Evolutionary conservation across 805 yeast species (phyloP).

Genomic region (Nakazawaea peltata): DNA sequence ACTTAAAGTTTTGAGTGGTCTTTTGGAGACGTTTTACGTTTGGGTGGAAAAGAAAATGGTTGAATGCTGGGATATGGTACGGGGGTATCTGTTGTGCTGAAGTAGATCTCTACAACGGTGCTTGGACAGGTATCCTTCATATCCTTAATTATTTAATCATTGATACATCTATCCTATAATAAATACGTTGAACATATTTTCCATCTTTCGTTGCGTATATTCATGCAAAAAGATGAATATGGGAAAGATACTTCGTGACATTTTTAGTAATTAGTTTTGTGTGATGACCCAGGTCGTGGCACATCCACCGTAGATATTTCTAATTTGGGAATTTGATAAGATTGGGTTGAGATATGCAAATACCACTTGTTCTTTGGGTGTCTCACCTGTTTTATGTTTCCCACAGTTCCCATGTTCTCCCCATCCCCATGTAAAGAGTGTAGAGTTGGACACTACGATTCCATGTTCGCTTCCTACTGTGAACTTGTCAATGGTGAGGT

Average conservation of each 20-base stretch:
- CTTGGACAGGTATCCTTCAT: no score
- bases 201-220: slow-evolving; percentile 50
- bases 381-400: slow-evolving; percentile 10
- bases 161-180: slow-evolving; percentile 62
- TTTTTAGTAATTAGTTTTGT: slow-evolving; percentile 15
- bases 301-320: slow-evolving; percentile 48
- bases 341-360: slow-evolving; percentile 29
- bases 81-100: no score
- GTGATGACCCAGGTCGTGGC: slow-evolving; percentile 59
- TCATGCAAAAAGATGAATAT: slow-evolving; percentile 48
- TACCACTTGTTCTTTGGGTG: slow-evolving; percentile 18
- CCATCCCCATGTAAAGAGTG: slow-evolving; percentile 89
- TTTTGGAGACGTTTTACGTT: no score
- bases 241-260: slow-evolving; percentile 78
- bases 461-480: slow-evolving; percentile 88
- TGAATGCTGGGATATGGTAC: no score
- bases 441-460: slow-evolving; percentile 26
- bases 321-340: slow-evolving; percentile 17
- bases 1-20: no score
- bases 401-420: slow-evolving; percentile 99
- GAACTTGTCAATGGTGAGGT: slow-evolving; percentile 15
- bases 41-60: no score
- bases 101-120: no score
- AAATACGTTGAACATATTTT: slow-evolving; percentile 72
- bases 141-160: slow-evolving; percentile 18